Evolutionary conservation across 148 eudicot genomes (phyloP), one percentile per base, ranked within the genome.

Genomic region (Oxyria digyna): DNA sequence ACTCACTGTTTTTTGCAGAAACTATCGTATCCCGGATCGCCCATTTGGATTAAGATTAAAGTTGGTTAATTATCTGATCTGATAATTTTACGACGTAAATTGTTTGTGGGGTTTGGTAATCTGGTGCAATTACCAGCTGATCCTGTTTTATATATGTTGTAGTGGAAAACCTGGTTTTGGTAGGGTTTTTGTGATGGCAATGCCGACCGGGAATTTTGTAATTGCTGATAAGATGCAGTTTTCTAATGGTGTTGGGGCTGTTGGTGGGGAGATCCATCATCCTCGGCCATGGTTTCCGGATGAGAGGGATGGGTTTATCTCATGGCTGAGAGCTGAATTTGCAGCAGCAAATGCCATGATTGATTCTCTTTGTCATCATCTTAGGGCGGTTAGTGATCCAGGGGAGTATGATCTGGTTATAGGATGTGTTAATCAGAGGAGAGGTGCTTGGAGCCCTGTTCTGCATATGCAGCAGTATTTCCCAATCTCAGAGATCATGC

Each of bases 391-490:
- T 71, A n/a, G 74, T 71, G 74, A 71, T 1, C 74, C 74, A n/a
- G 74, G 74, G 54, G 74, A 71, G 68, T 71, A 71, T 62, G 74
- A 71, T 42, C 14, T 26, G 1, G 74, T 71, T 18, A 71, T 86
- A 24, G 79, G 75, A 43, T 64, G 71, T 52, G 72, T 86, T 55
- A 84, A 86, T 66, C 83, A 82, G 62, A 74, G 91, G 83, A 76
- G 91, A 78, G 71, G 76, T 40, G 80, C 79, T 74, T 86, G 91
- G 91, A 76, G 71, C 72, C 78, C 84, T 37, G 76, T 86, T 37
- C 71, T 86, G 27, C 87, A 84, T 78, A 81, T 86, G 86, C 91
- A 86, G 71, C 87, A 78, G 41, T 86, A 75, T 67, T 82, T 74
- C 70, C 65, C 87, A 10, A 80, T 86, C 26, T 70, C 78, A 1